These are phyloP conservation scores for Laguncularia racemosa DNA, from an alignment of 345 rosid genomes.

Conservation along the genomic window DNA sequence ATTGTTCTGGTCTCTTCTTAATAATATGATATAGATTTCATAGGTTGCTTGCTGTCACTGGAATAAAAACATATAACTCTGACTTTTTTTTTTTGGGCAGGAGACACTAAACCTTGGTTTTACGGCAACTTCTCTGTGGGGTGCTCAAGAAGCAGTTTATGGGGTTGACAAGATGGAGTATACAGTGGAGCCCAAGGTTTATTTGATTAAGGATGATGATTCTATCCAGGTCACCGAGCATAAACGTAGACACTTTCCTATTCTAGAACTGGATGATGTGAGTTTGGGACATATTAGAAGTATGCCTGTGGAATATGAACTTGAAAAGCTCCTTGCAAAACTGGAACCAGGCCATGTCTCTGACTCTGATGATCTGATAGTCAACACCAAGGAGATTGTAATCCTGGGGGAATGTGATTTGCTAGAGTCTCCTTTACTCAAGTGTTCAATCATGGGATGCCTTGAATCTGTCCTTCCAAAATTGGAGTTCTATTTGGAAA, in stretches of 20 bases:
- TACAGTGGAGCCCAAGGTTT: constrained; percentile 26
- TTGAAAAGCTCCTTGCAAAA: constrained; percentile 37
- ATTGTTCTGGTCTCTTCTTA: no score
- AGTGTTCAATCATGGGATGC: constrained; percentile 32
- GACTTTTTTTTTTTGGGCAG: constrained; percentile 36
- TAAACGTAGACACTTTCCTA: constrained; percentile 34
- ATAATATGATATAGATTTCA: no score
- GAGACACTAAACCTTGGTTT: constrained; percentile 22
- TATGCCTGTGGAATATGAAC: constrained; percentile 33
- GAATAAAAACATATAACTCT: no score
- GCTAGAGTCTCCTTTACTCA: constrained; percentile 34
- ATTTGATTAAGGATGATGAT: constrained; percentile 34
- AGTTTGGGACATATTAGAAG: constrained; percentile 31
- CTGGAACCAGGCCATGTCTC: constrained; percentile 21
- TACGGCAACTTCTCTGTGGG: constrained; percentile 17
- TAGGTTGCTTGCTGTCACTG: no score
- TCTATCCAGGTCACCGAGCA: constrained; percentile 23
- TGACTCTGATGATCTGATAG: constrained; percentile 18
- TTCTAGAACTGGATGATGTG: constrained; percentile 65
- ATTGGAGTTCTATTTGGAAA: constrained; percentile 21
- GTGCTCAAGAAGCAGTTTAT: constrained; percentile 43
- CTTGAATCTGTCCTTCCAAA: constrained; percentile 29
- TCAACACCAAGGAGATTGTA: constrained; percentile 34
- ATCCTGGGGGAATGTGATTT: constrained; percentile 30
- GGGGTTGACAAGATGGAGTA: constrained; percentile 37